These are phyloP conservation scores for Nicotiana undulata DNA, from an alignment of 257 asterid genomes.

Conservation along the genomic window DNA sequence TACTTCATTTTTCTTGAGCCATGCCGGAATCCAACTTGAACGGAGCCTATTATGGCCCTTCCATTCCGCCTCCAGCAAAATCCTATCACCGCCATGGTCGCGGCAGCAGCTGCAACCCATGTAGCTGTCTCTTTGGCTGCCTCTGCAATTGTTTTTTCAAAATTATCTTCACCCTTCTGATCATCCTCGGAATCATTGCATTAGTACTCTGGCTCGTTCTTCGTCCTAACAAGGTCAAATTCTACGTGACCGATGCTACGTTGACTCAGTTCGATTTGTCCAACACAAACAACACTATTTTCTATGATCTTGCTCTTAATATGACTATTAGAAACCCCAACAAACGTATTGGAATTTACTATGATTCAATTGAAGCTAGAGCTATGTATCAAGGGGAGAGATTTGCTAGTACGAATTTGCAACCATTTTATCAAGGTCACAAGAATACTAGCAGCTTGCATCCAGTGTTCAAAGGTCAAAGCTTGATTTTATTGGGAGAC, in stretches of 20 bases:
- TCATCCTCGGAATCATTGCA: slow-evolving; percentile 36
- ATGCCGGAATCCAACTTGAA: slow-evolving; percentile 31
- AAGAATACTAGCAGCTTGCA: slow-evolving; percentile 35
- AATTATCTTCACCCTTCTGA: slow-evolving; percentile 42
- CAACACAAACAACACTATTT: slow-evolving; percentile 43
- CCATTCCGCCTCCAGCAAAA: slow-evolving; percentile 51
- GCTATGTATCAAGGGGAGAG: slow-evolving; percentile 57
- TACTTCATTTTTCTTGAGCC: background rate
- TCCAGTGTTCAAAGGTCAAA: slow-evolving; percentile 40
- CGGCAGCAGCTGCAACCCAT: slow-evolving; percentile 66
- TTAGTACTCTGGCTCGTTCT: slow-evolving; percentile 52
- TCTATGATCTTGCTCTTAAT: slow-evolving; percentile 56
- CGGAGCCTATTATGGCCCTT: slow-evolving; percentile 89
- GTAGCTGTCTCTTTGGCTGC: slow-evolving; percentile 61
- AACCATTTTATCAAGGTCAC: slow-evolving; percentile 47
- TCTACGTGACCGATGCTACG: slow-evolving; percentile 46
- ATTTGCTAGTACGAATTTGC: slow-evolving; percentile 28
- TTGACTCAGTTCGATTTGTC: slow-evolving; percentile 53
- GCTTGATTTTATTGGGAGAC: slow-evolving; percentile 23
- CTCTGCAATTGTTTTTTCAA: slow-evolving; percentile 63
- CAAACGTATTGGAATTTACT: slow-evolving; percentile 70
- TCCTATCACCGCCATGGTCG: slow-evolving; percentile 48
- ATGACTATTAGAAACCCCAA: slow-evolving; percentile 79
- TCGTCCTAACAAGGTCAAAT: slow-evolving; percentile 67
- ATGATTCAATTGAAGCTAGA: slow-evolving; percentile 66